These are phyloP conservation scores for Sesbania bispinosa DNA, from an alignment of 306 rosid species.

Conservation along the genomic window DNA sequence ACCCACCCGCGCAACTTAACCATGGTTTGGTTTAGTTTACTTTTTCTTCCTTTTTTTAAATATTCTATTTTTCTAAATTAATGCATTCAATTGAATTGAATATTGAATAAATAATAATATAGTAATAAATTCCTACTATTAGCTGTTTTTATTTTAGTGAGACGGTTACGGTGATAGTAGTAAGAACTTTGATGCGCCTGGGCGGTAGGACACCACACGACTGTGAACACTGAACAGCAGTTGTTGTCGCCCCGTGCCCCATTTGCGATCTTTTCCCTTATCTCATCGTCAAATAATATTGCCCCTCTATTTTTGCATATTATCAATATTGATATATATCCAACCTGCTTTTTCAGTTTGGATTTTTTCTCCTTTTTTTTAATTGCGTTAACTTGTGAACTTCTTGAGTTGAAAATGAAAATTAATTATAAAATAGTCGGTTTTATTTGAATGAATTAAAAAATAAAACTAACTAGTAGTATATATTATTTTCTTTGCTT, in stretches of 20 bases:
- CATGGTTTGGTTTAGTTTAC: neutral
- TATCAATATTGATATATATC: neutral
- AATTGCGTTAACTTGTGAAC: neutral
- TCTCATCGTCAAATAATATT: constrained; percentile 11
- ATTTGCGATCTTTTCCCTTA: neutral
- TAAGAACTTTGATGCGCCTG: constrained; percentile 28
- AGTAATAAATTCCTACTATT: too few relatives aligned
- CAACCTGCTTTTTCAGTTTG: neutral
- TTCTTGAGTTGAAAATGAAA: neutral
- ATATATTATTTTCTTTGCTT: too few relatives aligned
- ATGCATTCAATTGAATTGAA: neutral
- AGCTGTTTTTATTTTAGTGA: neutral
- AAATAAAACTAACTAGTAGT: too few relatives aligned
- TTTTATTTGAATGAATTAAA: too few relatives aligned
- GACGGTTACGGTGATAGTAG: neutral
- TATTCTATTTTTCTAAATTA: neutral
- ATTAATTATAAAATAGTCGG: too few relatives aligned
- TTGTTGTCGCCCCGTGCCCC: constrained; percentile 42
- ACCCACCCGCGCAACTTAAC: constrained; percentile 29
- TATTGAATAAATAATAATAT: neutral
- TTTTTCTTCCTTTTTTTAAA: neutral
- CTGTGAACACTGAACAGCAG: constrained; percentile 23
- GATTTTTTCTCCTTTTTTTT: neutral
- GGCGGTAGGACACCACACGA: constrained; percentile 33
- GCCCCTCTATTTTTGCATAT: neutral